Conservation (phyloP, 441 rosid species). For the Erodium moschatum region DNA sequence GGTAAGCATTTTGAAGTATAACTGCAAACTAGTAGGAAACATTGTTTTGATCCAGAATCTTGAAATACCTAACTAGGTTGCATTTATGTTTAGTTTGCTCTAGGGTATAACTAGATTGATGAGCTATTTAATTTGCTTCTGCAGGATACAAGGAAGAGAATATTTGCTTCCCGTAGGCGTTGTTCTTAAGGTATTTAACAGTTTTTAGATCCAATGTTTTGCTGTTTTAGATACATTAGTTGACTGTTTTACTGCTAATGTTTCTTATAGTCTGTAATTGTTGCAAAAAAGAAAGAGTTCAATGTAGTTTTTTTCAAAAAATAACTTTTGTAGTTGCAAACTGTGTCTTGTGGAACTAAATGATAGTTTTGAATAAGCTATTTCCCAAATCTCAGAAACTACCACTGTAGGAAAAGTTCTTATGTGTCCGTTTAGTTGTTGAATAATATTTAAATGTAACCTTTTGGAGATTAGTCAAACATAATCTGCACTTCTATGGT, state of each 20-base stretch:
- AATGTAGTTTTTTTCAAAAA: not conserved
- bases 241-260: not conserved
- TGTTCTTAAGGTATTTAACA: slow-evolving; percentile 54
- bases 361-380: not conserved
- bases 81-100: not conserved
- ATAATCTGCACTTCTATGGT: not conserved
- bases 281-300: too few relatives aligned
- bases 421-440: not conserved
- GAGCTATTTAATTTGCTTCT: slow-evolving; percentile 22
- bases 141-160: slow-evolving; percentile 81
- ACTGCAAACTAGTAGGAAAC: not conserved
- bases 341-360: not conserved
- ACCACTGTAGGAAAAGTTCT: not conserved
- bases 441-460: not conserved
- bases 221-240: not conserved
- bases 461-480: not conserved
- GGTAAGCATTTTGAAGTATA: slow-evolving; percentile 40
- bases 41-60: slow-evolving; percentile 12
- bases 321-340: not conserved
- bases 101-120: not conserved
- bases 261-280: not conserved
- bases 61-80: not conserved
- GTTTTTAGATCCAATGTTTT: not conserved
- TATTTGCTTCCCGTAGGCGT: slow-evolving; percentile 83
- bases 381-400: not conserved